These are phyloP conservation scores for Magnaporthiopsis incrustans DNA, from an alignment of 2,329 filamentous ascomycete genomes.

Conservation along the genomic window DNA sequence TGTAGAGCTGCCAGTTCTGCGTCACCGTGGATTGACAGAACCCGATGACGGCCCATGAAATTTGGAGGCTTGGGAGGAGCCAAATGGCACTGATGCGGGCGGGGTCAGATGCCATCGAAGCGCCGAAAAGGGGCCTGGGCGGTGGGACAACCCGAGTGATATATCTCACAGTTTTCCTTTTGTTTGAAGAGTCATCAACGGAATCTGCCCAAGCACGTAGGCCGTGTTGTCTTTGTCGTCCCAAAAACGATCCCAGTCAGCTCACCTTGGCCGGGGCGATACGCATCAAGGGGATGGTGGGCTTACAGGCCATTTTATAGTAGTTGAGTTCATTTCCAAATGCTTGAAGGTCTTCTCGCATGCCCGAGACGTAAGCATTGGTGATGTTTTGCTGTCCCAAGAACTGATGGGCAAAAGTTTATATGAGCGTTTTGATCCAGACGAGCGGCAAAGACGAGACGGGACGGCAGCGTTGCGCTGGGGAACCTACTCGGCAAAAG, in stretches of 20 bases:
- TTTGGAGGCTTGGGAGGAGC: slow-evolving; percentile 5
- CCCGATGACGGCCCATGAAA: slow-evolving; percentile 6
- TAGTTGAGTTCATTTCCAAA: slow-evolving; percentile 8
- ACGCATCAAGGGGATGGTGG: background rate
- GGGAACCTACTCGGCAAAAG: slow-evolving; percentile 2
- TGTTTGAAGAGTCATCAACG: slow-evolving; percentile 6
- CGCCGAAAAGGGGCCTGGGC: background rate
- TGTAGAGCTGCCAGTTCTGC: slow-evolving; percentile 7
- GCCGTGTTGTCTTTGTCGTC: slow-evolving; percentile 1
- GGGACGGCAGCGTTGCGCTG: background rate
- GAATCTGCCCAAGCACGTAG: slow-evolving; percentile 7
- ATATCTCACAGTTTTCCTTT: slow-evolving; percentile 5
- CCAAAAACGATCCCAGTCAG: background rate
- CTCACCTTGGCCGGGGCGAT: background rate
- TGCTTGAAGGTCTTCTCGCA: slow-evolving; percentile 7
- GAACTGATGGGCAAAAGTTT: slow-evolving; percentile 1
- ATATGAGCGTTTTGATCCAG: background rate
- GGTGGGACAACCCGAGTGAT: background rate
- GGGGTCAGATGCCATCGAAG: background rate
- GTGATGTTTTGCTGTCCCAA: slow-evolving; percentile 7
- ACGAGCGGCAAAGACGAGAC: too few species aligned
- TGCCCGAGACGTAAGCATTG: slow-evolving; percentile 8
- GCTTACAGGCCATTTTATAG: slow-evolving; percentile 7
- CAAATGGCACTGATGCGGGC: background rate
- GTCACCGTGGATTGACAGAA: slow-evolving; percentile 8